Evolutionary conservation across 2,329 filamentous ascomycete genomes (phyloP).

Genomic region (Colletotrichum navitas): DNA sequence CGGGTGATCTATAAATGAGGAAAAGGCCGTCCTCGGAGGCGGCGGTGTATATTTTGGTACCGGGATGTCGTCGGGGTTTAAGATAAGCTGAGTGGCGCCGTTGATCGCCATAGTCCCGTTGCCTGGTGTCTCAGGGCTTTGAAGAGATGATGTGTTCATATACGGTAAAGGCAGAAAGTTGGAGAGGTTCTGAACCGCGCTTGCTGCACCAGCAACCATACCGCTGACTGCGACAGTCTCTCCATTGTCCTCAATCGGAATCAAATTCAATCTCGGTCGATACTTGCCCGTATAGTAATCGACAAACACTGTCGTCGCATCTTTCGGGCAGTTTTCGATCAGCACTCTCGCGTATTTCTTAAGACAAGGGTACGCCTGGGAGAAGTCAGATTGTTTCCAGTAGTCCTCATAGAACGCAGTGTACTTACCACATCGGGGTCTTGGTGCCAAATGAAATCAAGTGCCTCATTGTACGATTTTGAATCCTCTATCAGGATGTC

Average conservation of each 20-base stretch:
- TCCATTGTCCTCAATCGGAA: conserved; percentile 51
- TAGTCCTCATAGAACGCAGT: neutral
- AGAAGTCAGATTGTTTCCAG: conserved; percentile 48
- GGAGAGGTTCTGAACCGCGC: conserved; percentile 86
- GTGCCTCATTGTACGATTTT: conserved; percentile 87
- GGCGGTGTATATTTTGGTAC: conserved; percentile 79
- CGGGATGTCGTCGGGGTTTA: conserved; percentile 61
- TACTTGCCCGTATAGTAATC: conserved; percentile 94
- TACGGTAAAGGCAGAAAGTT: conserved; percentile 88
- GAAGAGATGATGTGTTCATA: conserved; percentile 74
- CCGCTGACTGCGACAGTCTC: conserved; percentile 57
- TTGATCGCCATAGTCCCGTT: conserved; percentile 62
- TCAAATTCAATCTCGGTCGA: conserved; percentile 74
- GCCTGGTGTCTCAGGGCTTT: conserved; percentile 65
- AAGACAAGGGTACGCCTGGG: conserved; percentile 83
- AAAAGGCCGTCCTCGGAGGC: conserved; percentile 90
- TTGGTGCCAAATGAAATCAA: conserved; percentile 91
- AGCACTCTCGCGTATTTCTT: conserved; percentile 96
- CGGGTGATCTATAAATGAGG: conserved; percentile 94
- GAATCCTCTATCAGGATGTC: conserved; percentile 97
- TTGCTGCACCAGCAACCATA: conserved; percentile 71
- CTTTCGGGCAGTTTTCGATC: conserved; percentile 84
- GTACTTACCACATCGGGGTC: conserved; percentile 78
- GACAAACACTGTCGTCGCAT: conserved; percentile 89
- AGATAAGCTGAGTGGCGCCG: conserved; percentile 62